Percentiles rank a stretch among this genome's conserved stretches.
Evolutionary conservation across 2,329 filamentous ascomycete species (phyloP).

Genomic region (Cordyceps pruinosa): DNA sequence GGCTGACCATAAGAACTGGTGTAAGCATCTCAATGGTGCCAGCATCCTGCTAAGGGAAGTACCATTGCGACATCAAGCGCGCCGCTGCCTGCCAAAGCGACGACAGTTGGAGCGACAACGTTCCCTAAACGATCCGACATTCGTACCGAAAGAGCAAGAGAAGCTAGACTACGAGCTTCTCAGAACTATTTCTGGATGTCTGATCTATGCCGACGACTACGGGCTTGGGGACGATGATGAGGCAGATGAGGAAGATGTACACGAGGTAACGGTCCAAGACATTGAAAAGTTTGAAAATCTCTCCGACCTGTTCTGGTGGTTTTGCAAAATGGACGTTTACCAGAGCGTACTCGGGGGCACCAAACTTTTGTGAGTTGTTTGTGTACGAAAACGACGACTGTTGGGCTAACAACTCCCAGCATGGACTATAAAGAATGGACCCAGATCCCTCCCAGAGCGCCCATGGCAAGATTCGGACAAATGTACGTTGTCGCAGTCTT

Average conservation of each 20-base stretch:
- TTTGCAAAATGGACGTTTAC: conserved; percentile 86
- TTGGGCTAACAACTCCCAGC: conserved; percentile 34
- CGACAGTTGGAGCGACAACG: conserved; percentile 26
- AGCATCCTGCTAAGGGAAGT: conserved; percentile 77
- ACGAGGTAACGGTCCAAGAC: conserved; percentile 48
- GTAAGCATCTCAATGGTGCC: conserved; percentile 80
- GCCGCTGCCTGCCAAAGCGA: conserved; percentile 58
- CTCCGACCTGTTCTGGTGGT: conserved; percentile 92
- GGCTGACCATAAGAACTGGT: conserved; percentile 94
- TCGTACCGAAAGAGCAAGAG: conserved; percentile 24
- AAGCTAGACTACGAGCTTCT: conserved; percentile 38
- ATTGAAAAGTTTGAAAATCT: conserved; percentile 74
- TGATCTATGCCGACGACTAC: conserved; percentile 32
- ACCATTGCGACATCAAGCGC: conserved; percentile 67
- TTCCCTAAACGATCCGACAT: not conserved
- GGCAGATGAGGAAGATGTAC: conserved; percentile 18
- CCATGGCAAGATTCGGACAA: conserved; percentile 68
- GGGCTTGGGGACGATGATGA: conserved; percentile 27
- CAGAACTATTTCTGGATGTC: conserved; percentile 33
- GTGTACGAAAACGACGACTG: not conserved
- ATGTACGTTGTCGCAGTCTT: conserved; percentile 43
- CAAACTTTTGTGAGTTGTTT: conserved; percentile 63
- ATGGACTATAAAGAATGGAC: conserved; percentile 75
- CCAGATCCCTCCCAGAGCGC: conserved; percentile 80
- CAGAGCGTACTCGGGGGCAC: conserved; percentile 87